A percentile compares a stretch with the other conserved stretches of the same genome.
phyloP scores from a whole-genome alignment of 805 yeast genomes.

The Metschnikowia gruessii region DNA sequence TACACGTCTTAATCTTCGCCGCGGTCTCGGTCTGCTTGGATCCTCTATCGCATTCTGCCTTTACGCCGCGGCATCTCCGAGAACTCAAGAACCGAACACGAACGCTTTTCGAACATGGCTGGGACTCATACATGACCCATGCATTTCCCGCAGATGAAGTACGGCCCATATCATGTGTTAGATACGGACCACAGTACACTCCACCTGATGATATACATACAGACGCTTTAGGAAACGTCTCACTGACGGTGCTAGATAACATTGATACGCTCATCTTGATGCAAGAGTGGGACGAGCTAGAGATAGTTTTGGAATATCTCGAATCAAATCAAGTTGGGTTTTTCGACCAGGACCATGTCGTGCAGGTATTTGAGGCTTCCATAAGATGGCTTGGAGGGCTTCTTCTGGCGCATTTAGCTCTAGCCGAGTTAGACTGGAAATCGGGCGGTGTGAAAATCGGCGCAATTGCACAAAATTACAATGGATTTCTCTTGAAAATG shows the following conservation, averaged over 20 bases:
- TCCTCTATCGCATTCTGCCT: constrained; percentile 24
- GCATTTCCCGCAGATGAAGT: constrained; percentile 87
- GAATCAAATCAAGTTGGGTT: constrained; percentile 38
- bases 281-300: constrained; percentile 58
- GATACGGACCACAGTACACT: constrained; percentile 60
- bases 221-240: constrained; percentile 82
- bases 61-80: constrained; percentile 37
- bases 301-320: constrained; percentile 28
- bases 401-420: constrained; percentile 64
- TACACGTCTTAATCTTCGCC: background rate
- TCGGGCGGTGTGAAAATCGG: background rate
- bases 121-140: constrained; percentile 60
- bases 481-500: constrained; percentile 66
- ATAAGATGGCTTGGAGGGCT: constrained; percentile 83
- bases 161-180: constrained; percentile 66
- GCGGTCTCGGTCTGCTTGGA: constrained; percentile 1
- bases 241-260: constrained; percentile 75
- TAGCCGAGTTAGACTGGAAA: constrained; percentile 26
- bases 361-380: constrained; percentile 86
- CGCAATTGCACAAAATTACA: constrained; percentile 42
- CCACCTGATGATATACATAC: constrained; percentile 58
- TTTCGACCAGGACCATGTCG: constrained; percentile 64
- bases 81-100: constrained; percentile 46
- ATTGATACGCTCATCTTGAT: constrained; percentile 75
- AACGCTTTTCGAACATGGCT: constrained; percentile 67